Evolutionary conservation across 331 rosid genomes (phyloP).

Genomic region (Spiraea crenata): DNA sequence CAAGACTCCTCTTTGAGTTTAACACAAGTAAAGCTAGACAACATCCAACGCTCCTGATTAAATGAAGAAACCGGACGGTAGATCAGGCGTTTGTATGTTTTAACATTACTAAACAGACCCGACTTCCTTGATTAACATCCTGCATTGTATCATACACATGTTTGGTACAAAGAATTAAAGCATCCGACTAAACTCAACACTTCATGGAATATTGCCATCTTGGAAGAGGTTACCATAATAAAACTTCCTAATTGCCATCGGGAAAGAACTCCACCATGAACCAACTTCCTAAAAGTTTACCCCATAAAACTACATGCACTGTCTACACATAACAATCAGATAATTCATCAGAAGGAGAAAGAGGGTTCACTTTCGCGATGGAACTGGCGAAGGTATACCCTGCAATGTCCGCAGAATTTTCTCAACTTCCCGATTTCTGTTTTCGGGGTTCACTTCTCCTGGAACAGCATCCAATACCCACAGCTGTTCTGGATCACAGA

Average conservation of each 20-base stretch:
- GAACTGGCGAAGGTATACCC: conserved; percentile 58
- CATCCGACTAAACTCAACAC: too few relatives aligned
- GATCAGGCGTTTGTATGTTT: too few relatives aligned
- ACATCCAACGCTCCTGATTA: not conserved
- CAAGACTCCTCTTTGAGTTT: too few relatives aligned
- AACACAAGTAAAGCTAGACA: not conserved
- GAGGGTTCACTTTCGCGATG: conserved; percentile 69
- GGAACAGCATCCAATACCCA: conserved; percentile 93
- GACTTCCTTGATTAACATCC: not conserved
- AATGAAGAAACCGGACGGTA: too few relatives aligned
- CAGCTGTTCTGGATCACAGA: conserved; percentile 69
- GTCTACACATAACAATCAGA: not conserved
- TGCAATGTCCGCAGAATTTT: conserved; percentile 65
- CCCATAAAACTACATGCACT: not conserved
- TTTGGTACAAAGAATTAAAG: not conserved
- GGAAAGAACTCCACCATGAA: too few relatives aligned
- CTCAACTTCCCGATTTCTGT: conserved; percentile 67
- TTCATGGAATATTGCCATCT: too few relatives aligned
- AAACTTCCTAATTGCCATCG: too few relatives aligned
- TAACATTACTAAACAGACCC: not conserved
- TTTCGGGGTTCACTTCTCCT: conserved; percentile 55
- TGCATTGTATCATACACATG: not conserved
- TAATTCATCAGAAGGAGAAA: conserved; percentile 5
- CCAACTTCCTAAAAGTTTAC: not conserved
- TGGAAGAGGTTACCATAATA: too few relatives aligned